phyloP scores from a whole-genome alignment of 176 grass and related monocot species.

The Cenchrus fungigraminus region DNA sequence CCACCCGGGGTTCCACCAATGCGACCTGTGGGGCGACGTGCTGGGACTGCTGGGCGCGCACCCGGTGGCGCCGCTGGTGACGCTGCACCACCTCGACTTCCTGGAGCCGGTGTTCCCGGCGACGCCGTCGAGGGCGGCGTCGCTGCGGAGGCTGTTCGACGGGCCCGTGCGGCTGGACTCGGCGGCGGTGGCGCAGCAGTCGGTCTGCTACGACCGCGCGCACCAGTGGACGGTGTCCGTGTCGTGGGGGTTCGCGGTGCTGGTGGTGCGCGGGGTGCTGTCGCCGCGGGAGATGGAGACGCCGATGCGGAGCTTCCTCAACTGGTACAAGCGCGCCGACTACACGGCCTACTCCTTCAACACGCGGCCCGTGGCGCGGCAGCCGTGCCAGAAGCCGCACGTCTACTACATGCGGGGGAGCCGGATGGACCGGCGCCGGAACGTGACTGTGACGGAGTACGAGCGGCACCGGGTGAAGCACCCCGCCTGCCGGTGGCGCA shows the following conservation, averaged over 20 bases:
- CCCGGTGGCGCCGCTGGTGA: constrained; percentile 77
- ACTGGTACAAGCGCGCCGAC: constrained; percentile 80
- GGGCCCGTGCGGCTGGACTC: constrained; percentile 90
- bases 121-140: constrained; percentile 49
- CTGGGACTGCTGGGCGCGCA: constrained; percentile 83
- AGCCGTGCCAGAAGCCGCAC: constrained; percentile 70
- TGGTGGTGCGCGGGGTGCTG: constrained; percentile 82
- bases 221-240: constrained; percentile 89
- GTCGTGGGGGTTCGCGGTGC: constrained; percentile 88
- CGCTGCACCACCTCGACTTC: constrained; percentile 96
- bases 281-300: constrained; percentile 95
- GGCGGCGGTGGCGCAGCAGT: constrained; percentile 79
- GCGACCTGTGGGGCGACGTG: constrained; percentile 92
- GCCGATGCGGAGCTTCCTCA: constrained; percentile 83
- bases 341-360: constrained; percentile 87
- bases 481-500: constrained; percentile 74
- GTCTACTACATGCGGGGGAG: constrained; percentile 74
- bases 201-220: constrained; percentile 80
- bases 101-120: constrained; percentile 82
- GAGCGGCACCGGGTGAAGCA: constrained; percentile 58
- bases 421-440: constrained; percentile 60
- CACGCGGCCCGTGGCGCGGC: constrained; percentile 70
- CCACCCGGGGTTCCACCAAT: constrained; percentile 97
- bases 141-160: constrained; percentile 70
- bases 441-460: constrained; percentile 81